Percentiles rank a stretch among this genome's conserved stretches.
Evolutionary conservation across 169 alveolate species (phyloP).

Genomic region (Plasmodium reichenowi): DNA sequence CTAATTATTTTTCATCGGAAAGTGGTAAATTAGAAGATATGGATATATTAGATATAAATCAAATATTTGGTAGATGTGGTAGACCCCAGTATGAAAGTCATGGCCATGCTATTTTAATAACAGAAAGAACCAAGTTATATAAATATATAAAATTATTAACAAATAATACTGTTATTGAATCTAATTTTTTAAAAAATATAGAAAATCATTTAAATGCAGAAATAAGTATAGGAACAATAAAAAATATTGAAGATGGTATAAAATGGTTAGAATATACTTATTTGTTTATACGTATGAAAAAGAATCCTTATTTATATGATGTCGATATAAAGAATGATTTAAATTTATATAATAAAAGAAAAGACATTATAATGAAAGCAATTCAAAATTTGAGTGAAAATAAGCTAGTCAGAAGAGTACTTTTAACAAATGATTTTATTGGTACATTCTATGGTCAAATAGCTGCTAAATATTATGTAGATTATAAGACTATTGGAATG

Average conservation of each 20-base stretch:
- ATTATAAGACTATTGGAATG: conserved; percentile 86
- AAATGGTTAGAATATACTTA: conserved; percentile 96
- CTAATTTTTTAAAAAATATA: conserved; percentile 81
- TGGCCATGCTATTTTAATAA: conserved; percentile 93
- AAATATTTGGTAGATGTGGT: conserved; percentile 99
- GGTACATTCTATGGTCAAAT: conserved; percentile 91
- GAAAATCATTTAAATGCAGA: conserved; percentile 95
- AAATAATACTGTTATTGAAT: conserved; percentile 83
- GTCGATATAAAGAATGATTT: conserved; percentile 79
- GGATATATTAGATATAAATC: conserved; percentile 96
- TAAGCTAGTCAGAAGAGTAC: conserved; percentile 78
- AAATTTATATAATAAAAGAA: conserved; percentile 69
- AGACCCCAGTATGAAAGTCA: conserved; percentile 98
- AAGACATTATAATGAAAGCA: conserved; percentile 79
- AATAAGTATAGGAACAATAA: conserved; percentile 94
- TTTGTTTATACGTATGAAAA: conserved; percentile 91
- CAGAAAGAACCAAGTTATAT: conserved; percentile 83
- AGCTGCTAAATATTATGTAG: conserved; percentile 91
- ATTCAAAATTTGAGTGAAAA: conserved; percentile 81
- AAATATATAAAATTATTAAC: conserved; percentile 83
- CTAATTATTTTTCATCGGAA: conserved; percentile 97
- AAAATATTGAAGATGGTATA: conserved; percentile 93
- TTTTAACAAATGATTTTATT: conserved; percentile 81
- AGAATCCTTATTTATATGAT: conserved; percentile 93
- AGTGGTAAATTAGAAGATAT: conserved; percentile 97